Percentiles rank a stretch among this genome's conserved stretches.
Evolutionary conservation across 805 yeast genomes (phyloP).

Genomic region (Starmerella potacharoeniae): DNA sequence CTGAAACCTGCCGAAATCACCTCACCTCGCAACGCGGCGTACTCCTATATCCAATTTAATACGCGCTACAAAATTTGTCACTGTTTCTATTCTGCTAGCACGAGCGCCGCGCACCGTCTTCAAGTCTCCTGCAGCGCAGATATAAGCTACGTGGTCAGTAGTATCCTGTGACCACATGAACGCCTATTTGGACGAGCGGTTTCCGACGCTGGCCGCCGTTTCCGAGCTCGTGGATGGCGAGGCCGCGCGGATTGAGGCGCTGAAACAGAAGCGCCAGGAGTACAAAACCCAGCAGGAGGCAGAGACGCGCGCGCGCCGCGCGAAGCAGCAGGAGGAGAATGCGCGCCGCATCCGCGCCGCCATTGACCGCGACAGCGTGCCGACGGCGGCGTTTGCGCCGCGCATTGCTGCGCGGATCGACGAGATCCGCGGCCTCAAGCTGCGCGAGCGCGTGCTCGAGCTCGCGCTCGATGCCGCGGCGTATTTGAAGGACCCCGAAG

Average conservation of each 20-base stretch:
- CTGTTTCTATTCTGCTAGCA: too few relatives aligned
- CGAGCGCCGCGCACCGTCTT: too few relatives aligned
- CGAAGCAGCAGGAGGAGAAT: neutral
- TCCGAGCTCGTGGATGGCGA: slow-evolving; percentile 8
- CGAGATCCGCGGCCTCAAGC: neutral
- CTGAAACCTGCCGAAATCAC: too few relatives aligned
- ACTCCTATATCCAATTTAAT: too few relatives aligned
- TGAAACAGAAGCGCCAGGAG: neutral
- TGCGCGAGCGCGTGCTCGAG: neutral
- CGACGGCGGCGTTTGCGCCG: neutral
- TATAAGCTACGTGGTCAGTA: neutral
- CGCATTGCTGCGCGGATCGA: neutral
- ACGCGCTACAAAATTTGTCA: too few relatives aligned
- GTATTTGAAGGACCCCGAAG: neutral
- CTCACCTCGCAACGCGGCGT: too few relatives aligned
- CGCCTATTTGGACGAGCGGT: slow-evolving; percentile 20
- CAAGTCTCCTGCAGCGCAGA: too few relatives aligned
- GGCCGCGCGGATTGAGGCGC: neutral
- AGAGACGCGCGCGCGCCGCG: slow-evolving; percentile 1
- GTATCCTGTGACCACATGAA: slow-evolving; percentile 4
- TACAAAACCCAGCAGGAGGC: neutral
- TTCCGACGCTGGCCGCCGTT: slow-evolving; percentile 21
- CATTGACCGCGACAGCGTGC: neutral
- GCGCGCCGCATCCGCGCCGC: neutral
- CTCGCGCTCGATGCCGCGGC: neutral